Percentiles rank a stretch among this genome's conserved stretches.
Conservation (phyloP, 192 early-diverging fungal genomes). For the Linnemannia exigua region DNA sequence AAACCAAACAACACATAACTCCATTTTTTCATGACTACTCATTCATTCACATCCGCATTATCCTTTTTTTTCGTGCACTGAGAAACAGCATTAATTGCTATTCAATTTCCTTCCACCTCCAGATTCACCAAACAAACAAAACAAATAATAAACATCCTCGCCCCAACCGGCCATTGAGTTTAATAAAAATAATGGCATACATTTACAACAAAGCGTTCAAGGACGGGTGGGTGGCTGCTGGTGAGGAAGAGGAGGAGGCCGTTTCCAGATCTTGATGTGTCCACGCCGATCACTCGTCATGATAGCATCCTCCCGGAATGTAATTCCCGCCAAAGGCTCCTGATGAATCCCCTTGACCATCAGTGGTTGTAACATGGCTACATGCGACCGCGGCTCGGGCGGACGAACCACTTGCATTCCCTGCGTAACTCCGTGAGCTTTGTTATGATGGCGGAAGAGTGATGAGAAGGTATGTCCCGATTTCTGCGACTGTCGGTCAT, state of each 20-base stretch:
- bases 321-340: conserved; percentile 71
- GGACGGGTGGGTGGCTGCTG: background rate
- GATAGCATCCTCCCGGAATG: conserved; percentile 78
- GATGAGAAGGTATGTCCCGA: conserved; percentile 27
- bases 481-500: conserved; percentile 1
- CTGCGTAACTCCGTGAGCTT: background rate
- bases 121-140: too few relatives aligned
- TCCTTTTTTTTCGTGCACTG: too few relatives aligned
- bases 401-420: conserved; percentile 43
- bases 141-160: too few relatives aligned
- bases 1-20: too few relatives aligned
- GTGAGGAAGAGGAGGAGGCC: conserved; percentile 61
- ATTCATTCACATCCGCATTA: too few relatives aligned
- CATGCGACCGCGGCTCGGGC: conserved; percentile 60
- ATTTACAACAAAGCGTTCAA: background rate
- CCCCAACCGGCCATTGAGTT: background rate
- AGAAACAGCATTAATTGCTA: too few relatives aligned
- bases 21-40: background rate
- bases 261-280: conserved; percentile 79
- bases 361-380: conserved; percentile 81
- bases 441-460: conserved; percentile 14
- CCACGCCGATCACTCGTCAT: conserved; percentile 83
- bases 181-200: background rate
- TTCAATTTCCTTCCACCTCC: too few relatives aligned
- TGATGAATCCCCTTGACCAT: conserved; percentile 73